These are phyloP conservation scores for Myxozyma vanderwaltii DNA, from an alignment of 805 yeast genomes.

Conservation along the genomic window DNA sequence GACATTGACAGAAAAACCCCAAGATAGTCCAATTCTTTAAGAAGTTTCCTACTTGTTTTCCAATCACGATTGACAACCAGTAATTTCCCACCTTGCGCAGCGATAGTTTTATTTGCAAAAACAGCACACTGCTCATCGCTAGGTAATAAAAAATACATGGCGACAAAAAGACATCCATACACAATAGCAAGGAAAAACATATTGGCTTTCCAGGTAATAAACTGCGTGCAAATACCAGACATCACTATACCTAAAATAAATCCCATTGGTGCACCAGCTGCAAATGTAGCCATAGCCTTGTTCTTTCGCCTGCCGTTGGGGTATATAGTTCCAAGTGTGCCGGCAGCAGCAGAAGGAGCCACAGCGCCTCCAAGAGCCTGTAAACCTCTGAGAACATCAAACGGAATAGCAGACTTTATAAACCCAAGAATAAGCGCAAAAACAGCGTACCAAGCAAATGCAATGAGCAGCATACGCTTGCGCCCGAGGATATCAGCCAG, in stretches of 20 bases:
- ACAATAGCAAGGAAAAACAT: conserved; percentile 49
- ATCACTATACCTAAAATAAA: conserved; percentile 48
- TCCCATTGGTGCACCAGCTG: conserved; percentile 55
- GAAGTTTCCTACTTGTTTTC: conserved; percentile 43
- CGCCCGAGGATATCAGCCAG: conserved; percentile 53
- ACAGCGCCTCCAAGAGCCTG: conserved; percentile 51
- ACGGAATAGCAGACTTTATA: conserved; percentile 38
- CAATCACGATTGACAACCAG: conserved; percentile 45
- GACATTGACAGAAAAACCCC: conserved; percentile 49
- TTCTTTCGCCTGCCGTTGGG: conserved; percentile 26
- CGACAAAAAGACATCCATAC: conserved; percentile 39
- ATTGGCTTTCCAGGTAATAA: conserved; percentile 48
- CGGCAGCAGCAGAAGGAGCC: conserved; percentile 53
- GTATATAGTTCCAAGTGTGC: conserved; percentile 47
- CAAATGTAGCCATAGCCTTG: conserved; percentile 42
- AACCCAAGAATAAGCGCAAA: conserved; percentile 45
- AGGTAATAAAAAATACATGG: conserved; percentile 44
- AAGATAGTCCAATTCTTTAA: conserved; percentile 46
- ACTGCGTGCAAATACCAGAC: conserved; percentile 49
- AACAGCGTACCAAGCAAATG: conserved; percentile 43
- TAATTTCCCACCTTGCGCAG: conserved; percentile 27
- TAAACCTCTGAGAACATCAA: conserved; percentile 49
- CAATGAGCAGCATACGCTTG: conserved; percentile 44
- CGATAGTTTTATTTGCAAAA: conserved; percentile 16
- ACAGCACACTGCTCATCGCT: conserved; percentile 38